A percentile compares a stretch with the other conserved stretches of the same genome.
Evolutionary conservation across 1,284 basidiomycete genomes (phyloP).

Genomic region (Cryptococcus sp.): DNA sequence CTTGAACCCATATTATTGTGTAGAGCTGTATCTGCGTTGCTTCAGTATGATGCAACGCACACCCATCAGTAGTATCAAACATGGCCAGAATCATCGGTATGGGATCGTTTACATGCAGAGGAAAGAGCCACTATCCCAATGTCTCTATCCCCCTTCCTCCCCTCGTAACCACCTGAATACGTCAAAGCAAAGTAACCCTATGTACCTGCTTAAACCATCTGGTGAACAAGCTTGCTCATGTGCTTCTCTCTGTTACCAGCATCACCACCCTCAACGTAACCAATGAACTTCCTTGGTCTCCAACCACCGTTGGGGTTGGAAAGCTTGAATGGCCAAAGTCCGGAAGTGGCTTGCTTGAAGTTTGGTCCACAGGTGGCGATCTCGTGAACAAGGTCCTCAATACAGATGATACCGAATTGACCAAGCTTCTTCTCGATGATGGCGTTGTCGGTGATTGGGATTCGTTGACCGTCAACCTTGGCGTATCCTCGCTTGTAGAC

Average conservation of each 20-base stretch:
- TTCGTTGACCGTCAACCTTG: constrained; percentile 96
- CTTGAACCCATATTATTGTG: too few relatives aligned
- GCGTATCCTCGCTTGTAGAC: constrained; percentile 99
- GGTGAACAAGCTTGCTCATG: constrained; percentile 95
- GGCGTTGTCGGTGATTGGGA: constrained; percentile 88
- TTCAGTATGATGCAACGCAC: too few relatives aligned
- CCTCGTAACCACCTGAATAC: constrained; percentile 2
- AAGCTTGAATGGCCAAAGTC: constrained; percentile 99
- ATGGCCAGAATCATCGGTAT: not conserved
- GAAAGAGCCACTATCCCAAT: constrained; percentile 7
- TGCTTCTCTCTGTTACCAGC: constrained; percentile 86
- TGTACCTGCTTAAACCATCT: constrained; percentile 74
- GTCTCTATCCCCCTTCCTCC: not conserved
- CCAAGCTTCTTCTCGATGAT: constrained; percentile 90
- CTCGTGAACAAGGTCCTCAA: constrained; percentile 98
- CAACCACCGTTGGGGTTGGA: constrained; percentile 98
- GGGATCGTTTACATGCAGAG: constrained; percentile 29
- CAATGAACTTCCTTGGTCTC: constrained; percentile 94
- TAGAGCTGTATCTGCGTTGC: too few relatives aligned
- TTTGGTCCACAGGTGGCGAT: constrained; percentile 93
- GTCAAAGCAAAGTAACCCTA: constrained; percentile 13
- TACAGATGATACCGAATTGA: constrained; percentile 93
- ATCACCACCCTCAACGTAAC: constrained; percentile 91
- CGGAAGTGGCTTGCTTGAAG: constrained; percentile 97
- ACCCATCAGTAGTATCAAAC: too few relatives aligned